Evolutionary conservation across 2,329 filamentous ascomycete genomes (phyloP), one percentile per base, ranked within the genome.

Genomic region (Penicillium sp.): DNA sequence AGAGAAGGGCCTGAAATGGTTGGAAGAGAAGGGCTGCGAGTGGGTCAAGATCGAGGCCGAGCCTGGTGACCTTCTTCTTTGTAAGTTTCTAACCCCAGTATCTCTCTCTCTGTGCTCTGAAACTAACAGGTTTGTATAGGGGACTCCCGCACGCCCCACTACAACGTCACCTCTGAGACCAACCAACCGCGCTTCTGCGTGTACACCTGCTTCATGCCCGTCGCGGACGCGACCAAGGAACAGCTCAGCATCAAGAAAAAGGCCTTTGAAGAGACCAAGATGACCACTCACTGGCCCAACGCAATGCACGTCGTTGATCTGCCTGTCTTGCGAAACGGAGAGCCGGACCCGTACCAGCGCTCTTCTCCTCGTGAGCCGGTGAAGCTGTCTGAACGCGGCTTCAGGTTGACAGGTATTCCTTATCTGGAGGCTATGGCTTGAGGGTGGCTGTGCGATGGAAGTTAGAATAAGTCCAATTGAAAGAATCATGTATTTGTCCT

Each of bases 401-500:
- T 75, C 60, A 79, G 75, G 62, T 64, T 82, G 55, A 82, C 79
- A 1, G 80, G 80, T 3, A 80, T 82, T 60, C 79, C 80, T 13
- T 82, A 82, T 58, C 76, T 75, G 46, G 49, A 58, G 56, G 47
- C 52, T 2, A 61, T 58, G 59, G 56, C 53, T 27, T 55, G 36
- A 56, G 18, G 11, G 2, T 39, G 13, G 7, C n/a, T 27, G 2
- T 10, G 49, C 4, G 6, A n/a, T 41, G 16, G 33, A 10, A 2
- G 2, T 22, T 22, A 22, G 22, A 22, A 22, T 22, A 22, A 13
- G 4, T 37, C 13, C 14, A 10, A 6, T 36, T 36, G 4, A n/a
- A 14, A 13, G 3, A 9, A 16, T 44, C 16, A 46, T 46, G 43
- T 31, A 31, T 46, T n/a, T 27, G 27, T 44, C 27, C 14, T 46